Percentiles rank a stretch among this genome's conserved stretches.
phyloP scores from a whole-genome alignment of 345 rosid species.

The Eucalyptus cladocalyx region DNA sequence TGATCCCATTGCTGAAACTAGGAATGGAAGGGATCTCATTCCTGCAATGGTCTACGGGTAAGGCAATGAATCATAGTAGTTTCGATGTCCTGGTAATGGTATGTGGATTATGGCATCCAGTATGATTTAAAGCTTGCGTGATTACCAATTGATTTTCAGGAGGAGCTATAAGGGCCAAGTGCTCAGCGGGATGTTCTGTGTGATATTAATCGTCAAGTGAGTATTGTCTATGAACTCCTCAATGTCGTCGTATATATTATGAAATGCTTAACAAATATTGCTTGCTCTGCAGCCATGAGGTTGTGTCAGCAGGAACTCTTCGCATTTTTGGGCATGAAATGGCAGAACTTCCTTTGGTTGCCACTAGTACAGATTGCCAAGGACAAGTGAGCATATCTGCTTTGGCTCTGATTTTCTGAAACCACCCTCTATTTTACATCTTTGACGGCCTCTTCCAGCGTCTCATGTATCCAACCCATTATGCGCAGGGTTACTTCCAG shows the following conservation, averaged over 20 bases:
- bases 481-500: constrained; percentile 74
- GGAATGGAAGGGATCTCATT: constrained; percentile 55
- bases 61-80: constrained; percentile 1
- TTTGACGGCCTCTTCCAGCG: background rate
- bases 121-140: background rate
- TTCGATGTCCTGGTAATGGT: background rate
- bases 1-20: constrained; percentile 70
- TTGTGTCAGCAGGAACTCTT: constrained; percentile 69
- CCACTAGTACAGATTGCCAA: constrained; percentile 54
- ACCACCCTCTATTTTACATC: background rate
- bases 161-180: constrained; percentile 55
- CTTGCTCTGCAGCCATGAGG: constrained; percentile 48
- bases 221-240: background rate
- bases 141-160: constrained; percentile 9
- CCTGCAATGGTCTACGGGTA: constrained; percentile 87
- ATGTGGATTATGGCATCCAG: background rate
- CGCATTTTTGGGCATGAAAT: constrained; percentile 74
- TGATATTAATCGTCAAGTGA: constrained; percentile 74
- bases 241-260: background rate
- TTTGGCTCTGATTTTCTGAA: background rate
- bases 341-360: constrained; percentile 93
- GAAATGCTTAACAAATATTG: background rate
- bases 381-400: constrained; percentile 42
- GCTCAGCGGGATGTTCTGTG: constrained; percentile 79
- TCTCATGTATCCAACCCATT: background rate